Evolutionary conservation across 306 rosid species (phyloP), one percentile per base, ranked within the genome.

Genomic region (Astragalus membranaceus): DNA sequence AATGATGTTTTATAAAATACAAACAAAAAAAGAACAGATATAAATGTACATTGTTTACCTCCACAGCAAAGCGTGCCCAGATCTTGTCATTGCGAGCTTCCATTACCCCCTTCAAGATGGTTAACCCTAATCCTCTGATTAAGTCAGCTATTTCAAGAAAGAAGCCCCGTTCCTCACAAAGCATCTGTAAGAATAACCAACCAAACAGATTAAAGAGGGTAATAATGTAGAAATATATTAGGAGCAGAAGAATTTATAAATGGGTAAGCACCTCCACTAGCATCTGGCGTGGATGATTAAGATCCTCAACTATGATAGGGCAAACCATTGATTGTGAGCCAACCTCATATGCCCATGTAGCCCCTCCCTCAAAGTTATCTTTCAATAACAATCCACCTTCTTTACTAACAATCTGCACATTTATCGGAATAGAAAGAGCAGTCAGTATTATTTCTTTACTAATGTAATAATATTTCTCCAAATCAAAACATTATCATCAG

Each of bases 281-380:
- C 97, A 94, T 87, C 88, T 94, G 99, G 35, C 96, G 92, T 13
- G 99, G 97, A 16, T 86, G 79, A 77, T 89, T 86, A 66, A 94
- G 86, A 82, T 94, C 99, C 85, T 94, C 97, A 5, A 94, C 99
- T 56, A 91, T 83, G 83, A 94, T 94, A 20, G 99, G 99, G 48
- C 97, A 91, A 67, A 83, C 88, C 95, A 71, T 87, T 49, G 99
- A 88, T 74, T 87, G 89, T 4, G 95, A 84, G 42, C 96, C 96
- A 87, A 94, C 95, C 75, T 94, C 95, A 50, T 87, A 91, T 33
- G 99, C 99, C 99, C 99, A 94, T 50, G 97, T 94, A 13, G 91
- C 99, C 52, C 97, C 97, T 76, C 99, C 99, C 72, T 91, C 99
- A 63, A 87, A 89, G 77, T 86, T 86, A 49, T 94, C 97, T 64